Base-by-base conservation (phyloP, 306 rosid species). In the Astragalus membranaceus region DNA sequence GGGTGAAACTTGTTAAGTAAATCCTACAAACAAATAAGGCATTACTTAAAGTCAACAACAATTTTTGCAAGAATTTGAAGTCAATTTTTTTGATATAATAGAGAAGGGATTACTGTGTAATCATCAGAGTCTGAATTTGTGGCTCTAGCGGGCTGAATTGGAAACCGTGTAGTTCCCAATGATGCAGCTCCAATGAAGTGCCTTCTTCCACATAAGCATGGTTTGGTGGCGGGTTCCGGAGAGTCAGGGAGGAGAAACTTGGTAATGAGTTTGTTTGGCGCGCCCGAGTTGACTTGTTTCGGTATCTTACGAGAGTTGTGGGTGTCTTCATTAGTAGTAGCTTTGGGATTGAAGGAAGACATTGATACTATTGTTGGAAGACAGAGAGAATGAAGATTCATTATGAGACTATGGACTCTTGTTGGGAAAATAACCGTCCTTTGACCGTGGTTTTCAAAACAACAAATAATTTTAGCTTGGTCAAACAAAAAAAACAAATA, bases 151-250 rank as follows among this genome's bases (percentile, higher is more conserved):
- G 88, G 69, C 64, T 30, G 75, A 43, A 79, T 48, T 7, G 86
- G 92, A 71, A 87, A 56, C 29, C 77, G 71, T 4, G 98, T 13
- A 20, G 87, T 55, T 20, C 72, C 72, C 32, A 74, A 11, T 7
- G 89, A 46, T 32, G 90, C 78, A 30, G 82, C 85, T 81, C 71
- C 83, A 5, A 83, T 56, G 79, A 92, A 82, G 43, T 82, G 89
- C 71, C 95, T 80, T 78, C 91, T 85, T 80, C 95, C 85, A 47
- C 92, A 89, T 50, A 52, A 66, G 82, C 94, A 93, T 26, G 84
- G 75, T 61, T 70, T 53, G 68, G 76, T 23, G 26, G 23, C 17
- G 48, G 50, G 11, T 42, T 37, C 72, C 42, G 49, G 51, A 46
- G 77, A 78, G 36, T 39, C 77, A 37, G 23, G 74, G 44, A 52